Evolutionary conservation across 164 flowering plant species (phyloP), one percentile per base, ranked within the genome.

Genomic region (Chimonanthus salicifolius): DNA sequence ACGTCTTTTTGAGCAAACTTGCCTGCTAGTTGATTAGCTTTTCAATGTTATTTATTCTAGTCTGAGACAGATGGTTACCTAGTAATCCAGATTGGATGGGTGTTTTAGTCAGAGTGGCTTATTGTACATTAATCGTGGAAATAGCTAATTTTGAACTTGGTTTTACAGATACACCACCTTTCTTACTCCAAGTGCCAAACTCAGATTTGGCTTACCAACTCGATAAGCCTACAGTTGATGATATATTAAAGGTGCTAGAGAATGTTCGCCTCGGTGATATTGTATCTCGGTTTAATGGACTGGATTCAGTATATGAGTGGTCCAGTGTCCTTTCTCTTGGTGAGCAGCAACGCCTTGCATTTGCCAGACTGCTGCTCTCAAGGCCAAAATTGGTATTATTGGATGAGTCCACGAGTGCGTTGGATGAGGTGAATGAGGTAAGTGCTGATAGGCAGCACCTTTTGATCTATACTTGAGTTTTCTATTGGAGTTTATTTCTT

Each of bases 301-400:
- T 95, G 67, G 97, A 95, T 84, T 74, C 85, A 11, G 72, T 80
- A 3, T 68, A 75, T 71, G 99, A 95, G 75, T 95, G 99, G 99
- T 91, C 99, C 47, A 92, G 98, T 74, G 91, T 93, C 75, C 94
- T 95, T 70, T 93, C 99, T 78, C 90, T 95, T 73, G 99, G 99
- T 46, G 98, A 95, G 87, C 99, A 95, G 86, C 99, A 95, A 74
- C 97, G 98, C 67, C 90, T 95, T 67, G 98, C 98, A 68, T 92
- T 93, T 88, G 98, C 97, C 64, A 94, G 98, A 50, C 76, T 95
- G 46, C 77, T 95, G 84, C 91, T 95, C 67, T 82, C 97, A 60
- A 89, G 88, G 78, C 99, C 98, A 51, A 81, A 83, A 64, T 76
- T 93, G 86, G 96, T 81, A 70, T 86, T 95, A 10, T 64, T 95